A percentile compares a stretch with the other conserved stretches of the same genome.
Conservation (phyloP, 2,329 filamentous ascomycete species). For the Zymoseptoria passerinii region DNA sequence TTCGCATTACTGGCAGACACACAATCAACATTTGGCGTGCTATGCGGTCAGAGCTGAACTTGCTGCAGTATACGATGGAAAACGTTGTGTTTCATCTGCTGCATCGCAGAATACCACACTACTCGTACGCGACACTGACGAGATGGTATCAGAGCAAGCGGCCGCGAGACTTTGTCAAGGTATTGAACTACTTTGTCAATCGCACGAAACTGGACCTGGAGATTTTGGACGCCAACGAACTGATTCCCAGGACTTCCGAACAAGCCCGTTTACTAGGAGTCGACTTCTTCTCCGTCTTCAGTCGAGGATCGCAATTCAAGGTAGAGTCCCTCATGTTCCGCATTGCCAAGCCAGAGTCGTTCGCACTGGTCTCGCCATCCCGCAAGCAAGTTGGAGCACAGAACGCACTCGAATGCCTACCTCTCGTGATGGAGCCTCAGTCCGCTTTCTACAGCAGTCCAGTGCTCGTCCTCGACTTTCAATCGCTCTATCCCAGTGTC, state of each 20-base stretch:
- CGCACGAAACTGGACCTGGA: constrained; percentile 78
- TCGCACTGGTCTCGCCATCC: constrained; percentile 80
- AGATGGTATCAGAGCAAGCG: constrained; percentile 68
- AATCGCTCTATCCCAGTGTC: constrained; percentile 90
- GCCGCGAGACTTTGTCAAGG: constrained; percentile 60
- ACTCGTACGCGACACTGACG: constrained; percentile 69
- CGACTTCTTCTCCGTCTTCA: constrained; percentile 95
- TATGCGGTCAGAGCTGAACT: constrained; percentile 84
- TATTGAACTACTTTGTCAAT: constrained; percentile 68
- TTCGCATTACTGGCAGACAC: constrained; percentile 85
- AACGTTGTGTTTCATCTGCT: constrained; percentile 89
- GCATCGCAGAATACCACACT: constrained; percentile 81
- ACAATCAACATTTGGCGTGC: constrained; percentile 97
- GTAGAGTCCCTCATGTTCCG: constrained; percentile 98
- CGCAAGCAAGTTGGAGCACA: constrained; percentile 87
- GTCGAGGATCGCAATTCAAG: constrained; percentile 92
- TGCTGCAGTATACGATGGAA: constrained; percentile 93
- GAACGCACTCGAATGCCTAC: constrained; percentile 88
- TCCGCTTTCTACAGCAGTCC: constrained; percentile 91
- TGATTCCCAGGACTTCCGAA: constrained; percentile 82
- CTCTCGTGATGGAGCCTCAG: constrained; percentile 94
- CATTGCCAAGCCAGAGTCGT: constrained; percentile 95
- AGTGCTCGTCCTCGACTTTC: constrained; percentile 85
- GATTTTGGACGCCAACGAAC: constrained; percentile 81
- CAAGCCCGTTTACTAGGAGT: constrained; percentile 87